phyloP scores from a whole-genome alignment of 176 grass and related monocot species.

The Avena atlantica region DNA sequence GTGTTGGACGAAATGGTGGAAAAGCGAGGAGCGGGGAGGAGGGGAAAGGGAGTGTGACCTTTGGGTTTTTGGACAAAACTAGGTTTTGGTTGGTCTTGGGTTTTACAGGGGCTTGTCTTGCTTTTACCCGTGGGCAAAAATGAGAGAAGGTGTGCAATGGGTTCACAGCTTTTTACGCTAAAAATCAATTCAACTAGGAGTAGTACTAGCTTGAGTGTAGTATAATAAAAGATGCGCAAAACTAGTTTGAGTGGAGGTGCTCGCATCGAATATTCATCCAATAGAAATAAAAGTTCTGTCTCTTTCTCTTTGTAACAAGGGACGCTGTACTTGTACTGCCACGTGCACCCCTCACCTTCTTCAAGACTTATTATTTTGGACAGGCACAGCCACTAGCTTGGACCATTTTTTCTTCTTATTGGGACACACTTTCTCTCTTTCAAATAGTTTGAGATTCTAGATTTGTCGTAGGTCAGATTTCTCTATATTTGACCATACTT shows the following conservation, averaged over 20 bases:
- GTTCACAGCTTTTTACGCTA: too few species aligned
- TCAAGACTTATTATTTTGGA: background rate
- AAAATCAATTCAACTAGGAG: too few species aligned
- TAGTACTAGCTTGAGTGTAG: too few species aligned
- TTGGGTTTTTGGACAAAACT: slow-evolving; percentile 56
- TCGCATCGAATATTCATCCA: background rate
- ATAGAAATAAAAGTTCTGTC: background rate
- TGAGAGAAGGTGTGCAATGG: background rate
- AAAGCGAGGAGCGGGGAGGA: background rate
- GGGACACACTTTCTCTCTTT: background rate
- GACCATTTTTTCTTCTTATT: background rate
- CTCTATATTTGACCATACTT: background rate
- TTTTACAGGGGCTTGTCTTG: background rate
- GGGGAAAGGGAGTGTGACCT: slow-evolving; percentile 34
- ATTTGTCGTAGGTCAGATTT: background rate
- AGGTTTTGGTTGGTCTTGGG: slow-evolving; percentile 36
- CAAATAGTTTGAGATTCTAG: background rate
- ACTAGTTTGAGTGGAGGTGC: background rate
- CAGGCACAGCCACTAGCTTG: background rate
- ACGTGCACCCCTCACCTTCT: background rate
- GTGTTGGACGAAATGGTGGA: slow-evolving; percentile 48
- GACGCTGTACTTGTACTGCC: background rate
- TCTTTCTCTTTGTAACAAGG: background rate
- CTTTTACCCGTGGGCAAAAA: slow-evolving; percentile 19
- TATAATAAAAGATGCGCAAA: too few species aligned